These are phyloP conservation scores for Cadophora sp. DNA, from an alignment of 2,329 filamentous ascomycete genomes.

Conservation along the genomic window DNA sequence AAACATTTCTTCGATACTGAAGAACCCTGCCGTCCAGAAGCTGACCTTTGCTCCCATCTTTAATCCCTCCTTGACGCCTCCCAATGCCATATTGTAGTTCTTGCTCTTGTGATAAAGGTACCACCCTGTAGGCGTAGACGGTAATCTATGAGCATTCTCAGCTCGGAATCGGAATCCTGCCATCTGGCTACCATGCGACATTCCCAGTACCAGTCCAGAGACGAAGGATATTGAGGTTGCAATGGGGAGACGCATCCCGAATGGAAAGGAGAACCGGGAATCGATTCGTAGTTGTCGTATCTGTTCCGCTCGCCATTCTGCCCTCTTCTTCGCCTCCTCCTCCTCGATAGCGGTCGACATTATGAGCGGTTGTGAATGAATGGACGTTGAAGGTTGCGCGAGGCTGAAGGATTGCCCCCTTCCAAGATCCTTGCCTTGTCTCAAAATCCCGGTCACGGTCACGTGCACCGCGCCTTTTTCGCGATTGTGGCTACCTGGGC, in stretches of 20 bases:
- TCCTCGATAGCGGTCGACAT: slow-evolving; percentile 29
- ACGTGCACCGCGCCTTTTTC: slow-evolving; percentile 18
- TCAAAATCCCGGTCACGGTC: slow-evolving; percentile 1
- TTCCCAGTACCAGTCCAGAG: slow-evolving; percentile 74
- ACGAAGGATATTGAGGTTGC: slow-evolving; percentile 68
- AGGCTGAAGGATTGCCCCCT: slow-evolving; percentile 17
- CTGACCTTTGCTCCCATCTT: slow-evolving; percentile 75
- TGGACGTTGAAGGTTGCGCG: slow-evolving; percentile 30
- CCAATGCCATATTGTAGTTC: slow-evolving; percentile 85
- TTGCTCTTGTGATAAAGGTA: slow-evolving; percentile 99
- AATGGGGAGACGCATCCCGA: slow-evolving; percentile 69
- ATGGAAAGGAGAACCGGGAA: slow-evolving; percentile 64
- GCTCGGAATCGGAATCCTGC: slow-evolving; percentile 87
- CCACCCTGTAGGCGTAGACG: slow-evolving; percentile 84
- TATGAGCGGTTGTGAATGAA: slow-evolving; percentile 23
- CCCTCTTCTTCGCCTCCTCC: slow-evolving; percentile 25
- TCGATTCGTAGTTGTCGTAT: slow-evolving; percentile 30
- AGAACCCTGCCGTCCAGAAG: slow-evolving; percentile 77
- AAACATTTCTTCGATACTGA: slow-evolving; percentile 84
- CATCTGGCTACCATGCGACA: slow-evolving; percentile 74
- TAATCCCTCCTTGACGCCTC: slow-evolving; percentile 79
- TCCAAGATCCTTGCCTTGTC: background rate
- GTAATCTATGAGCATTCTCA: slow-evolving; percentile 94
- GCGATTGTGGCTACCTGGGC: background rate
- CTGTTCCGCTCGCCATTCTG: slow-evolving; percentile 27